Base-by-base conservation (phyloP, 495 filamentous ascomycete species). In the Umbilicaria muhlenbergii region DNA sequence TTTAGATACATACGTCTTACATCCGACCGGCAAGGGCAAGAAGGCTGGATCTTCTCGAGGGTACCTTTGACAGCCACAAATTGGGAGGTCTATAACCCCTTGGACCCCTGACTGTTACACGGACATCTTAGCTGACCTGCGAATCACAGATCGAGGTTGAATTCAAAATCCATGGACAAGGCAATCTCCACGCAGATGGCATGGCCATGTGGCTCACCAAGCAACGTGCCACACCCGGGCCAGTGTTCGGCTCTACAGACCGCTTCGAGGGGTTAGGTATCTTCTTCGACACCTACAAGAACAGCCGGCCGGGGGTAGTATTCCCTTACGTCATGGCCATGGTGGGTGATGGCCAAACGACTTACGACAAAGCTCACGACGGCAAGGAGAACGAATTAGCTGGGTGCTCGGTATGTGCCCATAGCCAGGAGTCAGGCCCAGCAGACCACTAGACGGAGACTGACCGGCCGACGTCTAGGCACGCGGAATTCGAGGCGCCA, bases 221-320 rank as follows among this genome's bases (percentile, higher is more conserved):
- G 60, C 78, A 94, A 61, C 82, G 92, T 45, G 89, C 77, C 16
- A 71, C 74, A 41, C 61, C 64, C 31, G 92, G 92, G 17, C 75
- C 80, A 13, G 92, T 99, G 16, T 99, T 99, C 57, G 92, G 92
- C 13, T 77, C 71, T 32, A 71, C 70, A 13, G 92, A 99, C 62
- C 74, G 74, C 38, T 99, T 96, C 52, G 91, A 96, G 55, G 92
- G 92, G 11, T 73, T 99, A 12, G 92, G 91, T 34, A 72, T 99
- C 56, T 95, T 99, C 71, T 78, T 99, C 66, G 92, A 99, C 58
- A 99, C 92, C 38, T 99, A 99, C 69, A 99, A 99, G 77, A 99
- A 99, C 67, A 93, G 94, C 68, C 78, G 92, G 14, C 92, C 92
- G 8, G 92, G 92, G 10, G 79, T 81, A 14, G 80, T 92, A 17